A percentile compares a stretch with the other conserved stretches of the same genome.
Evolutionary conservation across 1,139 yeast species (phyloP).

Genomic region (Taphrina communis): DNA sequence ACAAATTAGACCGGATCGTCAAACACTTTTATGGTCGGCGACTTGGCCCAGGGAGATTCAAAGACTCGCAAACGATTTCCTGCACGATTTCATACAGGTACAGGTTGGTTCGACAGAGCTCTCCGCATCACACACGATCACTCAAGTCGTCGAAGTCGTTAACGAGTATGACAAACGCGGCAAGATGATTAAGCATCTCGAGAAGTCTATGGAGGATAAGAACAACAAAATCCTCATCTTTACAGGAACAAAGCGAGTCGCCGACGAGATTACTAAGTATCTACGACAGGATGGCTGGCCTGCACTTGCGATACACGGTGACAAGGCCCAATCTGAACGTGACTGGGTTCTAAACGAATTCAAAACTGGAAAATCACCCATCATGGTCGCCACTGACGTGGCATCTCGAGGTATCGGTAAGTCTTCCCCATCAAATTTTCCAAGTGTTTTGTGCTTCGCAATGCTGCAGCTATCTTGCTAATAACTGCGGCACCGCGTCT

Average conservation of each 20-base stretch:
- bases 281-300: slow-evolving; percentile 99
- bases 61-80: slow-evolving; percentile 85
- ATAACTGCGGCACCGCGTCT: slow-evolving; percentile 30
- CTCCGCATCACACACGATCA: slow-evolving; percentile 94
- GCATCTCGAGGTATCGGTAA: slow-evolving; percentile 99
- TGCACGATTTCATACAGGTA: slow-evolving; percentile 92
- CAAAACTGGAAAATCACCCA: slow-evolving; percentile 88
- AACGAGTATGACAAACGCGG: slow-evolving; percentile 94
- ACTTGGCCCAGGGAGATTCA: slow-evolving; percentile 99
- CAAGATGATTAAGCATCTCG: slow-evolving; percentile 81
- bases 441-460: slow-evolving; percentile 31
- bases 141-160: slow-evolving; percentile 89
- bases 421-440: slow-evolving; percentile 53
- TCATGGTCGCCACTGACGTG: slow-evolving; percentile 99
- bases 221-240: slow-evolving; percentile 82
- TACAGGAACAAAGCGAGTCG: slow-evolving; percentile 94
- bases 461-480: slow-evolving; percentile 22
- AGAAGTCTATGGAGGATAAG: slow-evolving; percentile 77
- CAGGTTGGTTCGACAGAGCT: slow-evolving; percentile 94
- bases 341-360: slow-evolving; percentile 97
- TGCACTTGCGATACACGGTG: slow-evolving; percentile 98
- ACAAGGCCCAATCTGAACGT: slow-evolving; percentile 95
- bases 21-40: slow-evolving; percentile 99
- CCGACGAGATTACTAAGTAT: slow-evolving; percentile 91
- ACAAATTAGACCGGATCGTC: slow-evolving; percentile 96